Evolutionary conservation across 257 asterid species (phyloP).

Genomic region (Nicotiana tomentosiformis): DNA sequence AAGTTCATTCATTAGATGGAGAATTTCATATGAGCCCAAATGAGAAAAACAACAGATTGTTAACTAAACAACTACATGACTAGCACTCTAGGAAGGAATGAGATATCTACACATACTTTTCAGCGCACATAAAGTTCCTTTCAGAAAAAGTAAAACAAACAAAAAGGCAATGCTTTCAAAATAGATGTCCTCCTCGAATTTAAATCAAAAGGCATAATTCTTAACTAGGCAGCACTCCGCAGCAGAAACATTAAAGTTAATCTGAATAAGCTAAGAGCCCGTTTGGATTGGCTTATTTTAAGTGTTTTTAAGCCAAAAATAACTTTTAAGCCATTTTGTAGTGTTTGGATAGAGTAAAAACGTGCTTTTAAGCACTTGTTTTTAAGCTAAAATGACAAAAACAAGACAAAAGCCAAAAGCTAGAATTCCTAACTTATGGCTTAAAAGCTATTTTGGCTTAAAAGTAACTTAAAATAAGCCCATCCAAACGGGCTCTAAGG

Average conservation of each 20-base stretch:
- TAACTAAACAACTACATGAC: not conserved
- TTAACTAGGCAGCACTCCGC: not conserved
- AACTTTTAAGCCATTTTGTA: no score
- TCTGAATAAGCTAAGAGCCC: not conserved
- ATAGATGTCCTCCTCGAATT: not conserved
- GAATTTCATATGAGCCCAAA: not conserved
- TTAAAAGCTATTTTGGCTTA: no score
- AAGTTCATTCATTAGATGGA: slow-evolving; percentile 1
- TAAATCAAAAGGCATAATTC: not conserved
- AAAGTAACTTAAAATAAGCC: no score
- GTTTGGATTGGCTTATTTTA: no score
- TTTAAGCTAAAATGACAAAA: no score
- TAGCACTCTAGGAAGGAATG: not conserved
- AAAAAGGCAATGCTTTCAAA: not conserved
- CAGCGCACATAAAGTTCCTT: not conserved
- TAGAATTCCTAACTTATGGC: no score
- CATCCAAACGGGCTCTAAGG: no score
- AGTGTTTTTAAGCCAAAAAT: no score
- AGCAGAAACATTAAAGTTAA: not conserved
- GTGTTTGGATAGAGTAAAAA: no score
- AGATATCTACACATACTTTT: not conserved
- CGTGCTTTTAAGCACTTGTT: no score
- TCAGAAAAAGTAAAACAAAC: not conserved
- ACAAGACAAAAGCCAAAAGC: no score
- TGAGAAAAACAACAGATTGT: not conserved